A percentile compares a stretch with the other conserved stretches of the same genome.
Evolutionary conservation across 345 rosid genomes (phyloP).

Genomic region (Gossypium mustelinum): DNA sequence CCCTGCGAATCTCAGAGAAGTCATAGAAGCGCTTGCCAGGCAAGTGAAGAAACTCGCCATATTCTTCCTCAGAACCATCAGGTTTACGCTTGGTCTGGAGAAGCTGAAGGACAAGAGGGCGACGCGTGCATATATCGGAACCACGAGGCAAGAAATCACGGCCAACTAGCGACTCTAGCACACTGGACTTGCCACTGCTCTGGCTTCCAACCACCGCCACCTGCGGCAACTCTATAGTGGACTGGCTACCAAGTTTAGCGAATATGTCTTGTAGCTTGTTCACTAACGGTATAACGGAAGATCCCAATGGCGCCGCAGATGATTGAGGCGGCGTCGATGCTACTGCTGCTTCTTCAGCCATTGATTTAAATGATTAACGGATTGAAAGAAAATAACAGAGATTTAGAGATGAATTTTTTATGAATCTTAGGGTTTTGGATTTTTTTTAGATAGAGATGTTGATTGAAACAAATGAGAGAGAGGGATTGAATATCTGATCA

Average conservation of each 20-base stretch:
- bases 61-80: constrained; percentile 73
- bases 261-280: constrained; percentile 95
- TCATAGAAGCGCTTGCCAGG: constrained; percentile 73
- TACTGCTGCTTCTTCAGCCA: constrained; percentile 23
- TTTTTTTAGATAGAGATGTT: not conserved
- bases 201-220: constrained; percentile 98
- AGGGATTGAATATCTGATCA: constrained; percentile 2
- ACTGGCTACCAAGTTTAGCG: constrained; percentile 88
- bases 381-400: constrained; percentile 13
- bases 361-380: constrained; percentile 18
- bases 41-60: constrained; percentile 90
- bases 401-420: not conserved
- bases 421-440: not conserved
- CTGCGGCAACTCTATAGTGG: constrained; percentile 93
- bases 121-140: constrained; percentile 85
- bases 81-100: constrained; percentile 67
- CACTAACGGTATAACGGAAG: constrained; percentile 86
- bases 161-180: constrained; percentile 93
- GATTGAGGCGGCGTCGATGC: constrained; percentile 26
- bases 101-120: constrained; percentile 94
- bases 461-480: not conserved
- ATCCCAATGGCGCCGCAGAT: constrained; percentile 55
- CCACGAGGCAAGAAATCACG: constrained; percentile 97
- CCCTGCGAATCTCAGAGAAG: constrained; percentile 90
- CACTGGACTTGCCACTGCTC: constrained; percentile 99